A percentile compares a stretch with the other conserved stretches of the same genome.
These are phyloP conservation scores for Clonostachys solani DNA, from an alignment of 2,329 filamentous ascomycete species.

Conservation along the genomic window DNA sequence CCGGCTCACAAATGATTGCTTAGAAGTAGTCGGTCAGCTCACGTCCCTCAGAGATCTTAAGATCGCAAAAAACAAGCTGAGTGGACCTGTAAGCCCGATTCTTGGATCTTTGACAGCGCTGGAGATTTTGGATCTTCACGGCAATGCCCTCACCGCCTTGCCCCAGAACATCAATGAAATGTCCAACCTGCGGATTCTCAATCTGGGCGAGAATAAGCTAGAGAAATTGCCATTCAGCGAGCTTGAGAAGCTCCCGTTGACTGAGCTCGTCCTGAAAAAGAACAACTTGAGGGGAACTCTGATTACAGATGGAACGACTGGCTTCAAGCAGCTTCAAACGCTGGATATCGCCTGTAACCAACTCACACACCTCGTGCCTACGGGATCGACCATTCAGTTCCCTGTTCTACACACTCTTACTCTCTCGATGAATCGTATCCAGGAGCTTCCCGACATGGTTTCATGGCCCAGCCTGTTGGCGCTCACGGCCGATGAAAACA, in stretches of 20 bases:
- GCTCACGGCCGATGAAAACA: conserved; percentile 78
- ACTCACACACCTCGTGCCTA: conserved; percentile 49
- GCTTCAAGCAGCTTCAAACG: conserved; percentile 62
- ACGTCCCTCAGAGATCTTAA: conserved; percentile 71
- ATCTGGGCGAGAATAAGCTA: conserved; percentile 76
- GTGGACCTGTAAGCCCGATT: conserved; percentile 60
- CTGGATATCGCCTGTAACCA: conserved; percentile 78
- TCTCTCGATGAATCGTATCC: conserved; percentile 77
- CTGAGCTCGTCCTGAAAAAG: conserved; percentile 69
- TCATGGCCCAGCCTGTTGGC: conserved; percentile 70
- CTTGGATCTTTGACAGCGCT: conserved; percentile 63
- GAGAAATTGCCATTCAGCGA: conserved; percentile 65
- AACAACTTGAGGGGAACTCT: conserved; percentile 74
- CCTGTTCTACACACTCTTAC: conserved; percentile 71
- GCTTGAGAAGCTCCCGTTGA: conserved; percentile 64
- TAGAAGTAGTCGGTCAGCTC: conserved; percentile 74
- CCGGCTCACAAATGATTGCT: conserved; percentile 64
- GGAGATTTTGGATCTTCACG: conserved; percentile 76
- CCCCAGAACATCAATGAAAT: conserved; percentile 66
- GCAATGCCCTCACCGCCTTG: conserved; percentile 71
- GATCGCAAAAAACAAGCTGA: conserved; percentile 72
- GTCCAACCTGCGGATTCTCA: conserved; percentile 66
- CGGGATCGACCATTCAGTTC: conserved; percentile 47
- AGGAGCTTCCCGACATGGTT: conserved; percentile 67
- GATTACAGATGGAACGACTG: conserved; percentile 56